A percentile compares a stretch with the other conserved stretches of the same genome.
Evolutionary conservation across 1,139 yeast genomes (phyloP).

Genomic region (Taphrina sp.): DNA sequence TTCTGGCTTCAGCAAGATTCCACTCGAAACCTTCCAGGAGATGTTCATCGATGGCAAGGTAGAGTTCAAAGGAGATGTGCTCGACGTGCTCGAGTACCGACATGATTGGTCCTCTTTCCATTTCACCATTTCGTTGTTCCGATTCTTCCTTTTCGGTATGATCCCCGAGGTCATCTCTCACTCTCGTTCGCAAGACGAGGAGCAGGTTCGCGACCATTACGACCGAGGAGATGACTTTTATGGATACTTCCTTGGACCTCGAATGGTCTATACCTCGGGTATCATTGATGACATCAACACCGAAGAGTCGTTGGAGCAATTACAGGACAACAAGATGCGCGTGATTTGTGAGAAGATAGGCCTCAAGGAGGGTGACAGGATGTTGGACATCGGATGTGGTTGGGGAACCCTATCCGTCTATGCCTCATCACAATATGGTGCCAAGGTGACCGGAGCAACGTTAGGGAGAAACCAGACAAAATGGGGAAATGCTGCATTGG

Average conservation of each 20-base stretch:
- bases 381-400: conserved; percentile 89
- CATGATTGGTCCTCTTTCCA: conserved; percentile 88
- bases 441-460: conserved; percentile 84
- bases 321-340: conserved; percentile 87
- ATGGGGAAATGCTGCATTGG: conserved; percentile 76
- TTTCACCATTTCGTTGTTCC: conserved; percentile 74
- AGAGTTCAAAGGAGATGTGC: conserved; percentile 80
- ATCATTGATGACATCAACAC: conserved; percentile 66
- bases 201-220: conserved; percentile 92
- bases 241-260: conserved; percentile 90
- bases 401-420: conserved; percentile 93
- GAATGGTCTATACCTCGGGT: conserved; percentile 93
- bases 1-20: conserved; percentile 70
- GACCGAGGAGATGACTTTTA: conserved; percentile 97
- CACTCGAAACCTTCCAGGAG: conserved; percentile 91
- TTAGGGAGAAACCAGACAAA: conserved; percentile 87
- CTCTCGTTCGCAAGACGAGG: conserved; percentile 91
- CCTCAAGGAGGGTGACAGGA: conserved; percentile 65
- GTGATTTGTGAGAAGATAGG: conserved; percentile 85
- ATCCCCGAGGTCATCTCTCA: conserved; percentile 92
- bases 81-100: conserved; percentile 79
- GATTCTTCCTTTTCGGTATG: conserved; percentile 80
- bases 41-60: conserved; percentile 81
- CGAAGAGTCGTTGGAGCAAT: conserved; percentile 77
- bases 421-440: conserved; percentile 80